phyloP scores from a whole-genome alignment of 352 stramenopile genomes.

The Globisporangium radiosum region DNA sequence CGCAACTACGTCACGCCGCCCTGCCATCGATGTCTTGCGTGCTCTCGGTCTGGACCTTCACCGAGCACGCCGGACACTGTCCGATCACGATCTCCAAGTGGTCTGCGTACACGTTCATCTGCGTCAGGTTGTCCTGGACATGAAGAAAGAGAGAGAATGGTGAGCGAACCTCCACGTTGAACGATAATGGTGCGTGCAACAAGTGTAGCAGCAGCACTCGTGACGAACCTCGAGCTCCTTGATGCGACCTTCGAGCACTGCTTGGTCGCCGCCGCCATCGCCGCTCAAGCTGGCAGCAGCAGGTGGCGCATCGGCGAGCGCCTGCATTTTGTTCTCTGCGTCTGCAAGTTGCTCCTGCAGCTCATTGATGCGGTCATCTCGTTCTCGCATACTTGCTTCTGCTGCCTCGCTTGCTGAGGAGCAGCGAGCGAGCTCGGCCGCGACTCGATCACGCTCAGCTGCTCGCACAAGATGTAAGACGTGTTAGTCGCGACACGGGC shows the following conservation, averaged over 20 bases:
- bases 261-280: conserved; percentile 14
- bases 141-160: no score
- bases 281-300: conserved; percentile 9
- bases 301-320: conserved; percentile 5
- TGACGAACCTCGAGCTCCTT: conserved; percentile 59
- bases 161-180: no score
- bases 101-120: conserved; percentile 77
- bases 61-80: conserved; percentile 58
- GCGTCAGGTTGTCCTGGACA: conserved; percentile 57
- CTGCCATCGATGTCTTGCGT: conserved; percentile 39
- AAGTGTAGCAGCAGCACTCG: background rate
- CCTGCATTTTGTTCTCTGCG: conserved; percentile 14
- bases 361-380: conserved; percentile 28
- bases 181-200: background rate
- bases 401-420: conserved; percentile 3
- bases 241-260: conserved; percentile 27
- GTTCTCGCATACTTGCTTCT: conserved; percentile 19
- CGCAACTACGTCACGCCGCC: conserved; percentile 5
- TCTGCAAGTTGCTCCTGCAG: conserved; percentile 26
- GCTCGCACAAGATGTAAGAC: background rate
- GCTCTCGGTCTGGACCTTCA: conserved; percentile 63
- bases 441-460: conserved; percentile 29
- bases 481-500: background rate
- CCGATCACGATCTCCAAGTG: conserved; percentile 70
- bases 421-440: conserved; percentile 13